A percentile compares a stretch with the other conserved stretches of the same genome.
These are phyloP conservation scores for Erysiphe neolycopersici DNA, from an alignment of 2,329 filamentous ascomycete species.

Conservation along the genomic window DNA sequence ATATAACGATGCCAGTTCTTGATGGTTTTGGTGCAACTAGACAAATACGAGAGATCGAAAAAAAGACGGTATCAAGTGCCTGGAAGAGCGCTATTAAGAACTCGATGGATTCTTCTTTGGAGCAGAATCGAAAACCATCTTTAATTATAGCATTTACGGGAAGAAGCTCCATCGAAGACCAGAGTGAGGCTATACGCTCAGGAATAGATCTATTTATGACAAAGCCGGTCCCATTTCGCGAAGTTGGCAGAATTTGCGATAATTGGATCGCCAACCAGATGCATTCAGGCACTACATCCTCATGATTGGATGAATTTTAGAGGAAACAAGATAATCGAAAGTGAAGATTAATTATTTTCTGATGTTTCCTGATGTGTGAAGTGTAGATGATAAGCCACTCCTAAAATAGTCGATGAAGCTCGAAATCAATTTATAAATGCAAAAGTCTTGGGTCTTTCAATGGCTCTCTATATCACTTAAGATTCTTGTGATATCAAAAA, in stretches of 20 bases:
- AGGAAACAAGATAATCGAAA: too few relatives aligned
- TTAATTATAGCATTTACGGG: constrained; percentile 17
- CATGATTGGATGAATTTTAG: too few relatives aligned
- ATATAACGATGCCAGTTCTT: constrained; percentile 27
- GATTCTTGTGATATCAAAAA: too few relatives aligned
- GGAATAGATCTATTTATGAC: constrained; percentile 16
- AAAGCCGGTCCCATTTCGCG: constrained; percentile 18
- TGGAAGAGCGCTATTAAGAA: too few relatives aligned
- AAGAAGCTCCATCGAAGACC: constrained; percentile 13
- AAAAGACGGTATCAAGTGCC: constrained; percentile 6
- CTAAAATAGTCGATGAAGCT: too few relatives aligned
- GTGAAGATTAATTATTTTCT: too few relatives aligned
- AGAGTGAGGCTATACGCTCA: constrained; percentile 13
- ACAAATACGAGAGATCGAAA: constrained; percentile 22
- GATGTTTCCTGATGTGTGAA: too few relatives aligned
- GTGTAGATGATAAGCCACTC: too few relatives aligned
- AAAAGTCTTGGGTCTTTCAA: too few relatives aligned
- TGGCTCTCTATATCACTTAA: too few relatives aligned
- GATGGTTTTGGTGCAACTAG: constrained; percentile 23
- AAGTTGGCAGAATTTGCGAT: constrained; percentile 16
- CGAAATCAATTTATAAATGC: too few relatives aligned
- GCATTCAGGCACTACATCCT: not conserved
- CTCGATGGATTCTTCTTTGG: not conserved
- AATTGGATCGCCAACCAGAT: constrained; percentile 14
- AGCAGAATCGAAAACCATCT: constrained; percentile 8